Percentiles rank a stretch among this genome's conserved stretches.
These are phyloP conservation scores for Sophora flavescens DNA, from an alignment of 306 rosid genomes.

Conservation along the genomic window DNA sequence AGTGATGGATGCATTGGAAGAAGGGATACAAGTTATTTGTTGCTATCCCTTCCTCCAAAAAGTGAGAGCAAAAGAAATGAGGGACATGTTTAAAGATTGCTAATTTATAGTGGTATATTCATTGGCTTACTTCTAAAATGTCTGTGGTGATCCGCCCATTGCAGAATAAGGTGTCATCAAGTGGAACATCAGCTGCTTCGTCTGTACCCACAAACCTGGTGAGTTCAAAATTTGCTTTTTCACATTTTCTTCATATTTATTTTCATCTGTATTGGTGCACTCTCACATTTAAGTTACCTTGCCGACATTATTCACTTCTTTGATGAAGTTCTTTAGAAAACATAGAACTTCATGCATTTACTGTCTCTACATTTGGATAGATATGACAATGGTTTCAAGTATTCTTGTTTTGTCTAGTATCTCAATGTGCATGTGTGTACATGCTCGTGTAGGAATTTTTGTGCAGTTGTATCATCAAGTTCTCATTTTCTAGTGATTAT, in stretches of 20 bases:
- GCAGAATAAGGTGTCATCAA: conserved; percentile 42
- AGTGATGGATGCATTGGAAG: conserved; percentile 28
- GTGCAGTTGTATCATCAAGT: background rate
- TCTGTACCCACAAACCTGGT: no score
- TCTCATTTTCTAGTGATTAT: conserved; percentile 14
- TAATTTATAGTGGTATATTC: conserved; percentile 8
- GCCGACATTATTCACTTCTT: conserved; percentile 1
- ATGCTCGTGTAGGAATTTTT: conserved; percentile 30
- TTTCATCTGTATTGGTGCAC: background rate
- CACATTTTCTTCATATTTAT: no score
- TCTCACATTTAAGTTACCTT: conserved; percentile 6
- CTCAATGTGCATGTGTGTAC: no score
- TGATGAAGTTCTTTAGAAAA: conserved; percentile 15
- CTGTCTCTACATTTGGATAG: conserved; percentile 20
- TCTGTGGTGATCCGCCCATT: background rate
- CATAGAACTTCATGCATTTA: conserved; percentile 6
- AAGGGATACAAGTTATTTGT: background rate
- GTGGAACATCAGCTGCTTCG: no score
- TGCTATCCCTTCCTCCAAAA: background rate
- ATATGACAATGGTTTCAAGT: conserved; percentile 4
- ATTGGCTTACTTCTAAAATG: conserved; percentile 23
- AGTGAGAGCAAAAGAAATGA: conserved; percentile 13
- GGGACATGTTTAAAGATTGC: background rate
- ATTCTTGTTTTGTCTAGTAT: background rate
- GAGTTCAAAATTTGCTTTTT: no score